A percentile compares a stretch with the other conserved stretches of the same genome.
These are phyloP conservation scores for Scortechinia acanthostroma DNA, from an alignment of 2,329 filamentous ascomycete genomes.

Conservation along the genomic window DNA sequence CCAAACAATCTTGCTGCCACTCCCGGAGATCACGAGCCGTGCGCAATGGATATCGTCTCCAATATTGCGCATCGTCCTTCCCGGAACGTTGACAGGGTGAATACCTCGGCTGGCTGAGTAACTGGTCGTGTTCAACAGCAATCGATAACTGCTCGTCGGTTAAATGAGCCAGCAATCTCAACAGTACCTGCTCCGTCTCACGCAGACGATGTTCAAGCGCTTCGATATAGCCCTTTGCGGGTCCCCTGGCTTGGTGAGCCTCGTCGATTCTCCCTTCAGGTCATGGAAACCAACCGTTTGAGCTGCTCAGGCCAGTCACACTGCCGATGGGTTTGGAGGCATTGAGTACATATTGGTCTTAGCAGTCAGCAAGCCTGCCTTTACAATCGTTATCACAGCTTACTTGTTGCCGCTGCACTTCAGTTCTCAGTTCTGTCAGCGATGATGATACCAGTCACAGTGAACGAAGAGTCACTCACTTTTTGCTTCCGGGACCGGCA, in stretches of 20 bases:
- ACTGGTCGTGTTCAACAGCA: slow-evolving; percentile 8
- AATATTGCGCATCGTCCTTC: slow-evolving; percentile 23
- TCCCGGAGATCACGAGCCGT: slow-evolving; percentile 18
- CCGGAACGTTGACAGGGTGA: slow-evolving; percentile 6
- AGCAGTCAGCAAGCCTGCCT: slow-evolving; percentile 3
- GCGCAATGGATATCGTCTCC: slow-evolving; percentile 23
- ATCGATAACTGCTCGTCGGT: slow-evolving; percentile 17
- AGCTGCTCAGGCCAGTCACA: slow-evolving; percentile 27
- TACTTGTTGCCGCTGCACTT: slow-evolving; percentile 27
- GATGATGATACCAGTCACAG: too few relatives aligned
- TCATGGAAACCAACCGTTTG: slow-evolving; percentile 16
- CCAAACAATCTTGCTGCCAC: slow-evolving; percentile 14
- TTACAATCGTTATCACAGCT: slow-evolving; percentile 10
- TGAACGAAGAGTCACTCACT: too few relatives aligned
- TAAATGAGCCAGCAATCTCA: slow-evolving; percentile 22
- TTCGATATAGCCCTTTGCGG: slow-evolving; percentile 35
- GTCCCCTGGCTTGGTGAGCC: slow-evolving; percentile 19
- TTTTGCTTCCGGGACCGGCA: slow-evolving; percentile 31
- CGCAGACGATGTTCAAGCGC: slow-evolving; percentile 29
- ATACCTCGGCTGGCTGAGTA: neutral
- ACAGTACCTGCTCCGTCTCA: slow-evolving; percentile 27
- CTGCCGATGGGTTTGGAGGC: slow-evolving; percentile 17
- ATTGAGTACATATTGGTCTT: slow-evolving; percentile 24
- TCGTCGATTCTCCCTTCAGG: slow-evolving; percentile 3
- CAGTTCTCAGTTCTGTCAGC: neutral